Evolutionary conservation across 2,329 filamentous ascomycete genomes (phyloP), one percentile per base, ranked within the genome.

Genomic region (Elsinoe arachidis): DNA sequence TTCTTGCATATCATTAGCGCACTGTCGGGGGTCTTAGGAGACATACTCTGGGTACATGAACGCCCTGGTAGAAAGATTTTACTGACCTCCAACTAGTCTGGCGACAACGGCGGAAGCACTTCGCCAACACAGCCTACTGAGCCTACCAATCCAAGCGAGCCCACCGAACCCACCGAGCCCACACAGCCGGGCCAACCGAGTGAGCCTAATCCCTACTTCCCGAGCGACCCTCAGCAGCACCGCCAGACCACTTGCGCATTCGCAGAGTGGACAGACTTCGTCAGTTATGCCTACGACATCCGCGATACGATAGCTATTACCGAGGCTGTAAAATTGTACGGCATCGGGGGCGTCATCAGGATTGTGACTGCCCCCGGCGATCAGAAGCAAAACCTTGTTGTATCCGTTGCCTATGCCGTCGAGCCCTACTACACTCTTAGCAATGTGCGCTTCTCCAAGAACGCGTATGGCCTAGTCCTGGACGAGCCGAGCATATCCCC

Each of bases 371-470:
- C 54, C 15, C 38, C 39, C 12, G 9, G 11, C 3, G 23, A 34
- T 26, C 54, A 56, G 33, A 30, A 46, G 14, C 17, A 47, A 26
- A 56, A 23, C 21, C 10, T 56, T 7, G 7, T 17, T 5, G 15
- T 39, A 5, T 56, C 54, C 14, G 41, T 56, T n/a, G 54, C 54
- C 19, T 56, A 37, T 38, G 54, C 54, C 21, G 30, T 56, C 26
- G 43, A 47, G 23, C 30, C 54, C 6, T 12, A 41, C n/a, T 56
- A 46, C 23, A 23, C 33, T 9, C 47, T 56, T 17, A 9, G 15
- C 10, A 38, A 38, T 2, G 41, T 56, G 11, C 38, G 35, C 9
- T 33, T 56, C 14, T 47, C 30, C 14, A 34, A 30, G 21, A 15
- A 23, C 14, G 9, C 41, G 14, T 6, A 41, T 19, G 54, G 39